Percentiles rank a stretch among this genome's conserved stretches.
Conservation (phyloP, 164 flowering plant species). For the Stephania cephalantha region DNA sequence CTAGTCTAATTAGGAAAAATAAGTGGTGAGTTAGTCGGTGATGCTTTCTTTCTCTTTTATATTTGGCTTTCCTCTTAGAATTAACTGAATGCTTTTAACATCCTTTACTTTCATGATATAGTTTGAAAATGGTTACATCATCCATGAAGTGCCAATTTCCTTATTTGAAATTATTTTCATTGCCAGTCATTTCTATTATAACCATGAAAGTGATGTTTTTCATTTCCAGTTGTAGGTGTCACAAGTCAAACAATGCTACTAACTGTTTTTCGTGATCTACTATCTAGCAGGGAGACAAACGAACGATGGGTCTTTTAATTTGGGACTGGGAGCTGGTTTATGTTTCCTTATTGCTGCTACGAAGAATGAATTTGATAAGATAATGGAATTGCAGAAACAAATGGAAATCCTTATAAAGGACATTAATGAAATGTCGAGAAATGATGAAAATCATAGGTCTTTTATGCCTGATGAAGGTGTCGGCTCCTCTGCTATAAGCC, state of each 20-base stretch:
- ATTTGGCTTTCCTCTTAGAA: not conserved
- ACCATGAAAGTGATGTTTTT: too few species aligned
- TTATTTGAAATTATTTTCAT: too few species aligned
- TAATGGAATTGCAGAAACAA: constrained; percentile 38
- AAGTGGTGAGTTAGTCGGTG: too few species aligned
- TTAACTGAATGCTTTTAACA: too few species aligned
- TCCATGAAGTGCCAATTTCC: not conserved
- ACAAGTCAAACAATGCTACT: too few species aligned
- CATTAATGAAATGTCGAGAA: constrained; percentile 26
- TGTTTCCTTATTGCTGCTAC: constrained; percentile 39
- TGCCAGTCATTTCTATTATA: too few species aligned
- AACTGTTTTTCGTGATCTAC: too few species aligned
- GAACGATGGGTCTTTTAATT: constrained; percentile 29
- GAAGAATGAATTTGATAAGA: constrained; percentile 46
- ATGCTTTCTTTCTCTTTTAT: too few species aligned
- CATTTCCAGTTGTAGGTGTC: too few species aligned
- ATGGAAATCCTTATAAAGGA: constrained; percentile 42
- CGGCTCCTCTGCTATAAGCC: constrained; percentile 23
- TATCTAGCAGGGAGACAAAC: constrained; percentile 23
- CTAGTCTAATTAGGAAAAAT: too few species aligned
- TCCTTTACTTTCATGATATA: not conserved
- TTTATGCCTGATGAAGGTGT: constrained; percentile 7
- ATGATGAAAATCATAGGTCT: constrained; percentile 16
- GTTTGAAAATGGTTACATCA: not conserved
- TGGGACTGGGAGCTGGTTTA: constrained; percentile 51